Base-by-base conservation (phyloP, 169 alveolate genomes). In the Eimeria tenella region DNA sequence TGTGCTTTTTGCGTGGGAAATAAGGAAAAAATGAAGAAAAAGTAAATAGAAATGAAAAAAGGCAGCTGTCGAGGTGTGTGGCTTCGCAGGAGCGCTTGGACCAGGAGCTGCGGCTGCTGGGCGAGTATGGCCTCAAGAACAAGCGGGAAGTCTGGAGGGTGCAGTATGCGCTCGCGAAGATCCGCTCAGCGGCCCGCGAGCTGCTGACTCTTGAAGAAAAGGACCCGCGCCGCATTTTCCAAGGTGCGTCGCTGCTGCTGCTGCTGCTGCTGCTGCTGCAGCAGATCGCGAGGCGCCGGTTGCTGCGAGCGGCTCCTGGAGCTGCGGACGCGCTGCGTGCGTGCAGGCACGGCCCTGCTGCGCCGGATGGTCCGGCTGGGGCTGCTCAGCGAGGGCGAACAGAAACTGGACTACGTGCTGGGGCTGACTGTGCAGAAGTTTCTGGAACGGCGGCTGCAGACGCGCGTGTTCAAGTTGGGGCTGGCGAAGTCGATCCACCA, bases 101-200 rank as follows among this genome's bases (percentile, higher is more conserved):
- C 94, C 97, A 96, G 75, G 99, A 99, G 97, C 95, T 99, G 97
- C 98, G 98, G 97, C 97, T 99, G 96, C 97, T 99, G 96, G 99
- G 99, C 70, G 99, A 99, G 95, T 99, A 99, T 96, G 99, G 99
- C 81, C 97, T 99, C 86, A 99, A 99, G 97, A 99, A 99, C 98
- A 99, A 99, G 98, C 98, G 99, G 94, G 99, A 99, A 96, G 99
- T 98, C 91, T 98, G 99, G 99, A 97, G 97, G 95, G 99, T 99
- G 82, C 99, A 99, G 97, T 98, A 98, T 93, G 98, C 99, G 65
- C 98, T 99, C 86, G 99, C 99, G 71, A 99, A 99, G 97, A 98
- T 99, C 95, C 98, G 99, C 95, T 98, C 99, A 56, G 99, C 99
- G 56, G 99, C 99, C 53, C 99, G 99, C 96, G 99, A 98, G 95